phyloP scores from a whole-genome alignment of 257 asterid species.

The Solanum lycopersicoides region DNA sequence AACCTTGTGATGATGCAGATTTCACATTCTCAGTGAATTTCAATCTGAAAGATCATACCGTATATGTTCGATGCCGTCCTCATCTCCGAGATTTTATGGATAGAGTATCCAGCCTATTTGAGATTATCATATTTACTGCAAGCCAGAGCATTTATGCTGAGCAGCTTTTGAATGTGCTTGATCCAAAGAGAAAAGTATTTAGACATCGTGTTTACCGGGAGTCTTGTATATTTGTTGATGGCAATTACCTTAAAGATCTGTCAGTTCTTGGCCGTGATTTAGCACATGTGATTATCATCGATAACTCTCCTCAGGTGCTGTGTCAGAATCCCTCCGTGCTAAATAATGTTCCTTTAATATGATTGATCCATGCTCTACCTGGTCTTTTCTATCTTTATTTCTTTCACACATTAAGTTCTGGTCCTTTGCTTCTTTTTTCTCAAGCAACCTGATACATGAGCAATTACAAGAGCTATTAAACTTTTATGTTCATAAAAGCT shows the following conservation, averaged over 20 bases:
- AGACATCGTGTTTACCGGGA: slow-evolving; percentile 97
- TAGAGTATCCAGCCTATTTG: slow-evolving; percentile 64
- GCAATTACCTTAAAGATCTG: slow-evolving; percentile 88
- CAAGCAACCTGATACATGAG: background rate
- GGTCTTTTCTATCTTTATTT: background rate
- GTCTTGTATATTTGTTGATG: slow-evolving; percentile 82
- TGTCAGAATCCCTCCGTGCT: background rate
- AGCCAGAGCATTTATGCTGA: slow-evolving; percentile 97
- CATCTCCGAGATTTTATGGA: slow-evolving; percentile 75
- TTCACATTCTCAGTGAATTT: slow-evolving; percentile 84
- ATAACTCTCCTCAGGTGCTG: slow-evolving; percentile 96
- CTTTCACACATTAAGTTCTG: background rate
- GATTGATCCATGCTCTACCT: background rate
- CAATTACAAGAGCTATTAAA: background rate
- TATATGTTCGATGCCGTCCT: slow-evolving; percentile 88
- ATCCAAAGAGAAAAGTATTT: slow-evolving; percentile 81
- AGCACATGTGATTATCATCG: slow-evolving; percentile 70
- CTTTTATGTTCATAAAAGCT: background rate
- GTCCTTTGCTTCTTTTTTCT: background rate
- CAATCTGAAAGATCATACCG: slow-evolving; percentile 61
- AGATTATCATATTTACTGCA: slow-evolving; percentile 90
- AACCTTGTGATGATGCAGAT: slow-evolving; percentile 79
- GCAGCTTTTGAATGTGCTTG: slow-evolving; percentile 79
- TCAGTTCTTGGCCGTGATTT: slow-evolving; percentile 98
- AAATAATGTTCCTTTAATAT: background rate